Base-by-base conservation (phyloP, 2,329 filamentous ascomycete species). In the Xylariaceae sp. region DNA sequence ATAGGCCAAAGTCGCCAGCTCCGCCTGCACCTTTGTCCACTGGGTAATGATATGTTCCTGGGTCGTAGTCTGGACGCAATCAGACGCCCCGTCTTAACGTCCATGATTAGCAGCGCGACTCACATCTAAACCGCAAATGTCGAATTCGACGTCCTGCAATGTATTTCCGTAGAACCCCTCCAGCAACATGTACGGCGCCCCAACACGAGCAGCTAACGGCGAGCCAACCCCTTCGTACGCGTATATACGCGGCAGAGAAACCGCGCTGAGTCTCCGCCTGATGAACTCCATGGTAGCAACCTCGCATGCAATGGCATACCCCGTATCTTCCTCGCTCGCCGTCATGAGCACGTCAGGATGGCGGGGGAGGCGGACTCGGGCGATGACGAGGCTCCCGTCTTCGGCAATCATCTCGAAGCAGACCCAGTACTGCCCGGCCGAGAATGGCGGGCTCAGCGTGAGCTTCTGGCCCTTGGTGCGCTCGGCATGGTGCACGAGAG, bases 361-460 rank as follows among this genome's bases (percentile, higher is more conserved):
- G 15, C 47, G 40, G 36, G 36, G 52, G 19, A 55, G 37, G 40
- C 52, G 52, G 18, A 51, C 48, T 34, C 52, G 42, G 34, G 40
- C 7, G 65, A 54, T 54, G 15, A 54, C 34, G 26, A 37, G 44
- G 30, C 32, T 32, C 26, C 21, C 2, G 37, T 53, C 44, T 47
- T 53, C 43, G 21, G 44, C 60, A 64, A 48, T 30, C 50, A 48
- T 53, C 39, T 53, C 44, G 44, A 53, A 53, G 45, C 44, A 48
- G 42, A 47, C 37, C 36, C 44, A 53, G 34, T 65, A 65, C 40
- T 68, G 60, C 1, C 66, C 66, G 5, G 63, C 67, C 1, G 65
- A 67, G 49, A 68, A 68, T 5, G 63, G 62, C 46, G 63, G 44
- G 51, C 66, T 68, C 51, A 67, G 58, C 21, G n/a, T 56, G 45